A percentile compares a stretch with the other conserved stretches of the same genome.
Evolutionary conservation across 345 rosid species (phyloP).

Genomic region (Aquilaria malaccensis): DNA sequence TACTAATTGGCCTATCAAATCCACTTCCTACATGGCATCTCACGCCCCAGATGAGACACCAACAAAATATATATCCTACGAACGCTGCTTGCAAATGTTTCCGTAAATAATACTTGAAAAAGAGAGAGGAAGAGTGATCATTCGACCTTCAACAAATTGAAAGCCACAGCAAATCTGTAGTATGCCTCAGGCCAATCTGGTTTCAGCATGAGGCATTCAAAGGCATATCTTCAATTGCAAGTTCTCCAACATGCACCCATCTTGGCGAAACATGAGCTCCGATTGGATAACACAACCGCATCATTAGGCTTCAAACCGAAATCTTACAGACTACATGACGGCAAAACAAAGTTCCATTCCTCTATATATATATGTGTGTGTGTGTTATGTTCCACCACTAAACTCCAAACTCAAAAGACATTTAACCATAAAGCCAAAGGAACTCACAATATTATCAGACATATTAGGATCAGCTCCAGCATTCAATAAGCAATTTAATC

Average conservation of each 20-base stretch:
- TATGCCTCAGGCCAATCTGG: constrained; percentile 15
- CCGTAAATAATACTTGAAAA: too few species aligned
- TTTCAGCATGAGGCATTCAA: not conserved
- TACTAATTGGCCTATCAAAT: too few species aligned
- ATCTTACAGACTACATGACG: too few species aligned
- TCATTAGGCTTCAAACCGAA: not conserved
- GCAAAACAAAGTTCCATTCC: too few species aligned
- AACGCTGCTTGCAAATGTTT: too few species aligned
- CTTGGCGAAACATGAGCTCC: constrained; percentile 13
- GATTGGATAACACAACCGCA: constrained; percentile 12
- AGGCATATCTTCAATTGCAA: constrained; percentile 12
- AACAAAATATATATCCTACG: too few species aligned
- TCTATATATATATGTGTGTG: not conserved
- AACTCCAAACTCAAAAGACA: not conserved
- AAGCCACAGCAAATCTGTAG: constrained; percentile 14
- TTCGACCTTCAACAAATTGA: constrained; percentile 14
- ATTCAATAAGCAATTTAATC: constrained; percentile 6
- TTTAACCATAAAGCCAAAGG: not conserved
- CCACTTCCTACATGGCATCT: too few species aligned
- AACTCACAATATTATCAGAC: not conserved
- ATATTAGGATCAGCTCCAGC: constrained; percentile 13
- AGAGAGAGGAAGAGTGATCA: too few species aligned
- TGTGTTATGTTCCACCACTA: not conserved
- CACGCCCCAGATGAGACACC: too few species aligned
- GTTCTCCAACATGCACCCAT: constrained; percentile 8